phyloP scores from a whole-genome alignment of 768 basidiomycete genomes.

The Tulasnella sp. region DNA sequence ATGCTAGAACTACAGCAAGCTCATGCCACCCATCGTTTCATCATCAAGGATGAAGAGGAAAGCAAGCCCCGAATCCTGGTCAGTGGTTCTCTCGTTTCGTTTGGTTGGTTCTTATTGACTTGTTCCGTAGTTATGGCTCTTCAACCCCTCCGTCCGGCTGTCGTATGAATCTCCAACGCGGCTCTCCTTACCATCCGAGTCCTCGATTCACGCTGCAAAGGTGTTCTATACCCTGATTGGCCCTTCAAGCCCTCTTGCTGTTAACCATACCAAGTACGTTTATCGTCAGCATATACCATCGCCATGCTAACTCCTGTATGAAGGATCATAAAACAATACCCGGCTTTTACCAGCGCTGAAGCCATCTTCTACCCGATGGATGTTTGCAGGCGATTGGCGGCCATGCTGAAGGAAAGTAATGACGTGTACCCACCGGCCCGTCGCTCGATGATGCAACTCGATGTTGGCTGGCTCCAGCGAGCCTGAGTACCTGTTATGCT shows the following conservation, averaged over 20 bases:
- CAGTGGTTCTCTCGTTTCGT: conserved; percentile 23
- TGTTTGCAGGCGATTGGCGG: conserved; percentile 59
- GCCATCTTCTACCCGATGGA: conserved; percentile 70
- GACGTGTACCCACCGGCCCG: conserved; percentile 59
- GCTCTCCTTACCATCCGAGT: conserved; percentile 47
- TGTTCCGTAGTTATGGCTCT: conserved; percentile 67
- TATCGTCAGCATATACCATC: neutral
- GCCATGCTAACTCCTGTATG: conserved; percentile 7
- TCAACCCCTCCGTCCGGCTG: conserved; percentile 77
- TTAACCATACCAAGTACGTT: conserved; percentile 44
- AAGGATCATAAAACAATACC: conserved; percentile 36
- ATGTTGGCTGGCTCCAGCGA: conserved; percentile 64
- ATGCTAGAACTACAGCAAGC: conserved; percentile 86
- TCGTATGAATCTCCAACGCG: conserved; percentile 51
- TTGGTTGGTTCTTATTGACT: neutral
- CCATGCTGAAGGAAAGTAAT: conserved; percentile 64
- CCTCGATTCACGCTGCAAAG: conserved; percentile 59
- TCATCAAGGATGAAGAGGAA: conserved; percentile 76
- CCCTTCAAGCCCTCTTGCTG: conserved; percentile 40
- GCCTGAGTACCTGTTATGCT: too few species aligned
- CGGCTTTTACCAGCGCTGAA: conserved; percentile 81
- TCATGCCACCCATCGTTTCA: conserved; percentile 87
- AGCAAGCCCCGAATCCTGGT: conserved; percentile 71
- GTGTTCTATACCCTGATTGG: conserved; percentile 72
- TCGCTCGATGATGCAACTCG: conserved; percentile 66